These are phyloP conservation scores for Lantana camara DNA, from an alignment of 257 asterid species.

Conservation along the genomic window DNA sequence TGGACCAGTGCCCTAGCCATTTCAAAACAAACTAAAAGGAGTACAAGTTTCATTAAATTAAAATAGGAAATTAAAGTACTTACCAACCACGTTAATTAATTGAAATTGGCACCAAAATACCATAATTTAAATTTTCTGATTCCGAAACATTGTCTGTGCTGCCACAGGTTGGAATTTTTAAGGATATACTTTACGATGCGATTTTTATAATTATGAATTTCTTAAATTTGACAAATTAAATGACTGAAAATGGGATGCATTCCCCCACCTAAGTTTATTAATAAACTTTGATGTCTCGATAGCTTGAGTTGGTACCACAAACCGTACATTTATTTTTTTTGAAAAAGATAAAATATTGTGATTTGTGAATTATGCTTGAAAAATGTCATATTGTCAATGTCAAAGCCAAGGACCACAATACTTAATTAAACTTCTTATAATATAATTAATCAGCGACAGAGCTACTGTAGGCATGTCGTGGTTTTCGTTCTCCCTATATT, in stretches of 20 bases:
- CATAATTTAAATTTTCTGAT: not conserved
- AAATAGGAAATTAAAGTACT: not conserved
- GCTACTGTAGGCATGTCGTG: no score
- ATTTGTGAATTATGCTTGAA: not conserved
- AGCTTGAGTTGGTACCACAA: not conserved
- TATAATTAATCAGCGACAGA: no score
- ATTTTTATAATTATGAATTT: not conserved
- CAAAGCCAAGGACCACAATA: not conserved
- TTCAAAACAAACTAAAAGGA: not conserved
- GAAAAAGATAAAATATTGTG: no score
- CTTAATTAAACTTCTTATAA: no score
- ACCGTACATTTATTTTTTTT: not conserved
- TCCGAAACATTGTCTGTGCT: not conserved
- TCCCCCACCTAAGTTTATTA: not conserved
- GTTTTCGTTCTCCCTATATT: no score
- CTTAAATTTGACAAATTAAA: not conserved
- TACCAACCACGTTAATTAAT: not conserved
- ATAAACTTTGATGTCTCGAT: not conserved
- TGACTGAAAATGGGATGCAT: not conserved
- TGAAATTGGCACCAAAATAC: not conserved
- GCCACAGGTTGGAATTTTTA: not conserved
- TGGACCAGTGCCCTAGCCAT: not conserved
- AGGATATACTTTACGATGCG: not conserved
- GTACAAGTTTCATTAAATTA: not conserved
- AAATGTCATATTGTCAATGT: not conserved